Evolutionary conservation across 768 basidiomycete species (phyloP).

Genomic region (Cystobasidiopsis lactophilus): DNA sequence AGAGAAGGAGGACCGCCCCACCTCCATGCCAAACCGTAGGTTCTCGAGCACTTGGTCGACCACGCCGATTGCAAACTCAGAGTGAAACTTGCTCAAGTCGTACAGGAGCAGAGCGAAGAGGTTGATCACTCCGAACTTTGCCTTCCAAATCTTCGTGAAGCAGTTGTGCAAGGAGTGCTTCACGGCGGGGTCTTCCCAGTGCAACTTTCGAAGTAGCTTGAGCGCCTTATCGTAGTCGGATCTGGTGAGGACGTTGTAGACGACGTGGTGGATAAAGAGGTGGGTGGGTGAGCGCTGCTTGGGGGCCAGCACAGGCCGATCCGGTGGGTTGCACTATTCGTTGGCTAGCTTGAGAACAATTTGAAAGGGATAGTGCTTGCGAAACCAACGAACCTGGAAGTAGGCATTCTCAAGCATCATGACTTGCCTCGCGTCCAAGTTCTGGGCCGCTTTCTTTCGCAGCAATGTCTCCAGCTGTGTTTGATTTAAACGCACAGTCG

Average conservation of each 20-base stretch:
- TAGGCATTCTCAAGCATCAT: slow-evolving; percentile 91
- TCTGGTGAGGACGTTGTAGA: slow-evolving; percentile 78
- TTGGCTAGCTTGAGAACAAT: background rate
- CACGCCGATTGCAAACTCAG: slow-evolving; percentile 63
- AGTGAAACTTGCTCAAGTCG: slow-evolving; percentile 79
- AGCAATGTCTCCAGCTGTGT: slow-evolving; percentile 70
- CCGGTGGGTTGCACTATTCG: slow-evolving; percentile 80
- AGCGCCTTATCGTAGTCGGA: slow-evolving; percentile 90
- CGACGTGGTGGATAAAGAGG: slow-evolving; percentile 82
- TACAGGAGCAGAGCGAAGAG: slow-evolving; percentile 84
- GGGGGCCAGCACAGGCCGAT: slow-evolving; percentile 61
- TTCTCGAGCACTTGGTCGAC: slow-evolving; percentile 92
- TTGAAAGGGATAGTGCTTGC: no score
- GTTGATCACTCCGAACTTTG: slow-evolving; percentile 73
- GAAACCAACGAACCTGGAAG: slow-evolving; percentile 45
- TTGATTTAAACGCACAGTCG: background rate
- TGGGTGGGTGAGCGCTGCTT: slow-evolving; percentile 71
- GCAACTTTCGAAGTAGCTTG: slow-evolving; percentile 72
- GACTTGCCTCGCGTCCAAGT: slow-evolving; percentile 73
- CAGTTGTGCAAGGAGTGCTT: slow-evolving; percentile 48
- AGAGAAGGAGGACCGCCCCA: slow-evolving; percentile 13
- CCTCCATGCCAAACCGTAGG: slow-evolving; percentile 64
- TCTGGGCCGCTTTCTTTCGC: slow-evolving; percentile 84
- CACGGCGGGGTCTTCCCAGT: slow-evolving; percentile 61
- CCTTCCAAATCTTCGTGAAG: slow-evolving; percentile 97